Base-by-base conservation (phyloP, 345 rosid species). In the Reutealis trisperma region DNA sequence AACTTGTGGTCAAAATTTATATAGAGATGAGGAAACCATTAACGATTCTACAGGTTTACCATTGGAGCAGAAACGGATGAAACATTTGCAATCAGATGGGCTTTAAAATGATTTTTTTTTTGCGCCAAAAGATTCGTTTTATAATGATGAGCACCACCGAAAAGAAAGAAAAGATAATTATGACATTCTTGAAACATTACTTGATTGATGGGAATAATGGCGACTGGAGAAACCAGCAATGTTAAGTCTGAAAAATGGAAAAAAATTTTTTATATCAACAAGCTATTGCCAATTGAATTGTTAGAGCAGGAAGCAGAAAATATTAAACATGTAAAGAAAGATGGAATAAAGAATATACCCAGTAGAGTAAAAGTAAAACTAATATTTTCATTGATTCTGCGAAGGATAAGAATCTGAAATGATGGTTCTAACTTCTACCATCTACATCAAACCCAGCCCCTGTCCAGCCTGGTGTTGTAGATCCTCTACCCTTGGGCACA, bases 401-500 rank as follows among this genome's bases (percentile, higher is more conserved):
- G 11, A 49, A 60, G 47, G 62, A 73, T 78, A 44, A 67, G 52
- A 47, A 59, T 59, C 47, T 45, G 63, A 69, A 59, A 71, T 64
- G 63, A 37, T 67, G 72, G 42, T 73, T 66, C 84, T 82, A 88
- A 73, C 71, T 84, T 83, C 92, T 87, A 67, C 90, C 91, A 83
- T 89, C 97, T 49, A 88, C 97, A 78, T 91, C 96, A 64, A 92
- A 94, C 80, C 88, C 90, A 25, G 86, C 77, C 71, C 97, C 93
- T 0, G 96, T 91, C 94, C 97, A 94, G 30, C 90, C 98, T 37
- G 91, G 80, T 70, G 81, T 78, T 55, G 75, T 42, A 34, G 86
- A 55, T 72, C 94, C 93, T 86, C 92, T 83, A 34, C 90, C 90
- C 84, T 87, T 91, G 67, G 81, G 84, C 59, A 87, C 69, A 64